A percentile compares a stretch with the other conserved stretches of the same genome.
Evolutionary conservation across 2,329 filamentous ascomycete genomes (phyloP).

Genomic region (Whalleya microplaca): DNA sequence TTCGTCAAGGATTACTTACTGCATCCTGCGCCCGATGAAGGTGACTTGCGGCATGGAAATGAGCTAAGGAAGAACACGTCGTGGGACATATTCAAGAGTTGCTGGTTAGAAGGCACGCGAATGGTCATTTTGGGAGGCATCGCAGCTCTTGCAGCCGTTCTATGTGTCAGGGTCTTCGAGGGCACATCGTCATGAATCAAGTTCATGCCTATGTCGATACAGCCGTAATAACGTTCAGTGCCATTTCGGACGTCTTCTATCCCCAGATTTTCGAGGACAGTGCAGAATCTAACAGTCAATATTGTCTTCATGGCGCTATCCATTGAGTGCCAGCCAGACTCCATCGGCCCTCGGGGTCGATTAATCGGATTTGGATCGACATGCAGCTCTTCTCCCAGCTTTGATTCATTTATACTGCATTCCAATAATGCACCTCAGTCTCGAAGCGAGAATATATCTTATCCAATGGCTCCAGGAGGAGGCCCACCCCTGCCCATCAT

Average conservation of each 20-base stretch:
- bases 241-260: neutral
- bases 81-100: slow-evolving; percentile 25
- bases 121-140: slow-evolving; percentile 61
- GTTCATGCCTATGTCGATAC: neutral
- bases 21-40: slow-evolving; percentile 7
- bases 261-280: too few species aligned
- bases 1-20: slow-evolving; percentile 62
- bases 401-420: neutral
- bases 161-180: slow-evolving; percentile 54
- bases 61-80: slow-evolving; percentile 41
- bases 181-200: slow-evolving; percentile 18
- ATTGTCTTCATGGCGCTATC: neutral
- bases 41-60: slow-evolving; percentile 30
- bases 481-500: slow-evolving; percentile 24
- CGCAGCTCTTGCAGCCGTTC: slow-evolving; percentile 60
- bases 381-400: neutral
- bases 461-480: slow-evolving; percentile 20
- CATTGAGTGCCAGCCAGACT: neutral
- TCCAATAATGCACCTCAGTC: neutral
- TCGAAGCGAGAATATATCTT: neutral
- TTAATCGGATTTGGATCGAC: neutral
- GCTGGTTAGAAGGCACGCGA: slow-evolving; percentile 55
- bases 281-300: neutral
- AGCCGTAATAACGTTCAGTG: neutral
- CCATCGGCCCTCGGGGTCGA: too few species aligned